phyloP scores from a whole-genome alignment of 495 filamentous ascomycete genomes.

The Hypomontagnella submonticulosa region DNA sequence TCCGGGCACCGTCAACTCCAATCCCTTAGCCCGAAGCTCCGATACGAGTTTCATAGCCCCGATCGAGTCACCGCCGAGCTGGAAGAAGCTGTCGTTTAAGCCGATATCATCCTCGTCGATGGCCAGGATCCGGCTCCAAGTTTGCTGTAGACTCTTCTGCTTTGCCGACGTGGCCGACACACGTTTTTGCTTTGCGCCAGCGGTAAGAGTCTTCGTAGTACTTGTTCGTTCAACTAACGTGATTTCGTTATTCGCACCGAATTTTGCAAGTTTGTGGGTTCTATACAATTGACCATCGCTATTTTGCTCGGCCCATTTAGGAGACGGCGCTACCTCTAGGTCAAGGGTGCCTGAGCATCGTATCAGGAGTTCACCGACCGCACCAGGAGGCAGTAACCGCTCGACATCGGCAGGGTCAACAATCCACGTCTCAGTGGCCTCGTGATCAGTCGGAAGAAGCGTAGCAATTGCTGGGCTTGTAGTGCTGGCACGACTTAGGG shows the following conservation, averaged over 20 bases:
- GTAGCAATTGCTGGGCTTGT: conserved; percentile 14
- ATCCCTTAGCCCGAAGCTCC: conserved; percentile 61
- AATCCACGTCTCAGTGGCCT: conserved; percentile 49
- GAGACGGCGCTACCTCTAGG: conserved; percentile 43
- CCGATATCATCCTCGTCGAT: conserved; percentile 56
- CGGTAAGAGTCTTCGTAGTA: conserved; percentile 7
- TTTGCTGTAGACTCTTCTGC: conserved; percentile 50
- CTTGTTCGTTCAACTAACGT: conserved; percentile 31
- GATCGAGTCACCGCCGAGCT: conserved; percentile 75
- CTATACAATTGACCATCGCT: conserved; percentile 40
- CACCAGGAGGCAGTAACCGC: conserved; percentile 54
- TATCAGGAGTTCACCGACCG: conserved; percentile 59
- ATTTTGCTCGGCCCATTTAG: conserved; percentile 30
- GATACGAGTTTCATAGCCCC: conserved; percentile 75
- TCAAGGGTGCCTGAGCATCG: conserved; percentile 38
- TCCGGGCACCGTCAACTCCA: conserved; percentile 65
- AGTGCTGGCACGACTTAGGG: conserved; percentile 11
- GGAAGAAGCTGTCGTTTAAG: conserved; percentile 69
- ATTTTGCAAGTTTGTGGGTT: conserved; percentile 49
- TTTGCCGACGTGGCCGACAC: conserved; percentile 48
- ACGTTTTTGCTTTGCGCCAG: conserved; percentile 32
- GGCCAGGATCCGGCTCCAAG: conserved; percentile 51
- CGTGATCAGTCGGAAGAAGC: conserved; percentile 26
- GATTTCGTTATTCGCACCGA: conserved; percentile 31
- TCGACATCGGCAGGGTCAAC: conserved; percentile 53